Conservation (phyloP, 371 early-diverging fungal genomes). For the Chytridium lagenaria region DNA sequence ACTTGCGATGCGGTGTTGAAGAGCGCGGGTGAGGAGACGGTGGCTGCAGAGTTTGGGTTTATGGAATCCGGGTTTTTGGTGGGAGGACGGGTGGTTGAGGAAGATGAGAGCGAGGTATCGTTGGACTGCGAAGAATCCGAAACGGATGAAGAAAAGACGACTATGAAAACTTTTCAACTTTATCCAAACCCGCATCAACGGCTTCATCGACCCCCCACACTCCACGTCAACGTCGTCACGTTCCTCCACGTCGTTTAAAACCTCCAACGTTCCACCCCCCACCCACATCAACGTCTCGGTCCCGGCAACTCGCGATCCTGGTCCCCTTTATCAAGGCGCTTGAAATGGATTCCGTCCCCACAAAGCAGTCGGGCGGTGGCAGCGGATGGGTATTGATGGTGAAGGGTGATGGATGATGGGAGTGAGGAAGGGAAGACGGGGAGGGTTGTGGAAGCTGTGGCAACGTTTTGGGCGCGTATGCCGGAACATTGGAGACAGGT, state of each 20-base stretch:
- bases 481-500: constrained; percentile 32
- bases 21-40: background rate
- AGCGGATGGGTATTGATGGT: no score
- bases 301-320: background rate
- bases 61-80: no score
- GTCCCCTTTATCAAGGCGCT: background rate
- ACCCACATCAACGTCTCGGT: background rate
- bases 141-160: no score
- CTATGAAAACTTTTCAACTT: no score
- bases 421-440: constrained; percentile 29
- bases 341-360: background rate
- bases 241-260: background rate
- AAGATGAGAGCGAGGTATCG: no score
- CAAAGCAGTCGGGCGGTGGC: no score
- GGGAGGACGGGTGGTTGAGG: no score
- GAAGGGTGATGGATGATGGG: no score
- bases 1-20: background rate
- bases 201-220: background rate
- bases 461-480: constrained; percentile 29
- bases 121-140: no score
- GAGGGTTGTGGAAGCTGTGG: constrained; percentile 22
- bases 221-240: background rate
- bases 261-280: background rate
- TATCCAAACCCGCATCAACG: background rate
- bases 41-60: no score